Conservation (phyloP, 805 yeast genomes). For the Schwanniomyces vanrijiae region DNA sequence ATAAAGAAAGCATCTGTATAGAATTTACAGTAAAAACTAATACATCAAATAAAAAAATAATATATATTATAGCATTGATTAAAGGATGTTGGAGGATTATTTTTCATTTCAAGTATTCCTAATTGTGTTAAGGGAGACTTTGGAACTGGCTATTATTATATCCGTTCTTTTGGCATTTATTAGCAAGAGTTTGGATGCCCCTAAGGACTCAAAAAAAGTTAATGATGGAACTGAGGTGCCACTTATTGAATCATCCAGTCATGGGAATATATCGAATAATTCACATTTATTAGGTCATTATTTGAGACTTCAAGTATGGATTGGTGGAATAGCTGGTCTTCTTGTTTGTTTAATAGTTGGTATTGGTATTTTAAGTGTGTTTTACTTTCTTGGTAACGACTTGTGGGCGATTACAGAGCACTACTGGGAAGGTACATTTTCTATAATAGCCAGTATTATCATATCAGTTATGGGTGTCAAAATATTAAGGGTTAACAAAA, state of each 20-base stretch:
- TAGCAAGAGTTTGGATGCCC: slow-evolving; percentile 47
- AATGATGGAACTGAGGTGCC: neutral
- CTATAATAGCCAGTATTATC: slow-evolving; percentile 43
- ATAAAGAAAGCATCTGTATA: slow-evolving; percentile 68
- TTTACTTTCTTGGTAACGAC: slow-evolving; percentile 43
- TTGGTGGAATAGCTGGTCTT: slow-evolving; percentile 43
- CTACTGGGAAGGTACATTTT: slow-evolving; percentile 49
- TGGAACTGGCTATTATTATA: slow-evolving; percentile 74
- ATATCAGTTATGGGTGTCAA: slow-evolving; percentile 48
- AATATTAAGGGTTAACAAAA: slow-evolving; percentile 41
- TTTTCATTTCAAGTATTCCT: slow-evolving; percentile 76
- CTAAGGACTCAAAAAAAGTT: neutral
- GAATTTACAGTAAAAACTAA: neutral
- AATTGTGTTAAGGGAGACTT: slow-evolving; percentile 69
- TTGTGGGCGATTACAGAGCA: slow-evolving; percentile 47
- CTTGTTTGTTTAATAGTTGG: slow-evolving; percentile 41
- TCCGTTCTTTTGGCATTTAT: slow-evolving; percentile 73
- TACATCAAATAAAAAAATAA: neutral
- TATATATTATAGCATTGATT: neutral
- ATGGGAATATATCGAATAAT: neutral
- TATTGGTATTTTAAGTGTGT: slow-evolving; percentile 34
- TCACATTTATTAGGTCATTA: slow-evolving; percentile 12
- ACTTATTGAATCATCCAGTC: neutral
- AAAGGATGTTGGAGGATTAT: slow-evolving; percentile 27
- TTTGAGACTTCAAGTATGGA: slow-evolving; percentile 42